Conservation (phyloP, 2,329 filamentous ascomycete genomes). For the Hypomyces rosellus region DNA sequence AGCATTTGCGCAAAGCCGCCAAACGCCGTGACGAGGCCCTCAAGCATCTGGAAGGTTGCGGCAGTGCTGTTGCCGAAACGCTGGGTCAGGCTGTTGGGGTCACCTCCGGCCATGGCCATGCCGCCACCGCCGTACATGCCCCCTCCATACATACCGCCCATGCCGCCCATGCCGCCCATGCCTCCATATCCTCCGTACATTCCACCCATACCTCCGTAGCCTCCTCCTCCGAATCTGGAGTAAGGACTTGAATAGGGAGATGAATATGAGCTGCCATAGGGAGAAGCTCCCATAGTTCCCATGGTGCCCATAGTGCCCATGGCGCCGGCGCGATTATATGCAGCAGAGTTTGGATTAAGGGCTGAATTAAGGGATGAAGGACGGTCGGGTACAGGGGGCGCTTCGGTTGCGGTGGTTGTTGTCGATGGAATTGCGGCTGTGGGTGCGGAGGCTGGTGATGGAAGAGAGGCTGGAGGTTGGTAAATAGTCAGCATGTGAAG, state of each 20-base stretch:
- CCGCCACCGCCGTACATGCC: slow-evolving; percentile 39
- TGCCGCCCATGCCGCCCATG: slow-evolving; percentile 39
- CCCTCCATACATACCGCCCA: slow-evolving; percentile 28
- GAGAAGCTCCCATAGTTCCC: slow-evolving; percentile 41
- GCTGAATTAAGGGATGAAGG: slow-evolving; percentile 71
- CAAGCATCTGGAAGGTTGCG: slow-evolving; percentile 96
- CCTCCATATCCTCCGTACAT: slow-evolving; percentile 34
- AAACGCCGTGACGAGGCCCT: slow-evolving; percentile 93
- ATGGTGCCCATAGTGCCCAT: slow-evolving; percentile 31
- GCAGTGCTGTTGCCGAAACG: slow-evolving; percentile 92
- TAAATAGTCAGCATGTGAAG: slow-evolving; percentile 20
- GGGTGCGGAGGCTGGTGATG: too few species aligned
- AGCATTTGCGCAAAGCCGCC: slow-evolving; percentile 98
- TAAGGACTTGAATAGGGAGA: slow-evolving; percentile 37
- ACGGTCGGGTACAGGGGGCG: slow-evolving; percentile 72
- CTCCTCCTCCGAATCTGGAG: slow-evolving; percentile 38
- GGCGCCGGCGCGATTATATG: slow-evolving; percentile 56
- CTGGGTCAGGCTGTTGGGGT: slow-evolving; percentile 90
- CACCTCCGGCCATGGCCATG: slow-evolving; percentile 55
- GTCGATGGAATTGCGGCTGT: slow-evolving; percentile 20
- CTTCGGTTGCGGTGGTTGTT: slow-evolving; percentile 35
- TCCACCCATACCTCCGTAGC: slow-evolving; percentile 30
- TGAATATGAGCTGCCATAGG: slow-evolving; percentile 36
- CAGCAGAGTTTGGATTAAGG: slow-evolving; percentile 82
- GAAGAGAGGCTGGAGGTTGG: slow-evolving; percentile 22